These are phyloP conservation scores for Gaultheria prostrata DNA, from an alignment of 148 eudicot species.

Conservation along the genomic window DNA sequence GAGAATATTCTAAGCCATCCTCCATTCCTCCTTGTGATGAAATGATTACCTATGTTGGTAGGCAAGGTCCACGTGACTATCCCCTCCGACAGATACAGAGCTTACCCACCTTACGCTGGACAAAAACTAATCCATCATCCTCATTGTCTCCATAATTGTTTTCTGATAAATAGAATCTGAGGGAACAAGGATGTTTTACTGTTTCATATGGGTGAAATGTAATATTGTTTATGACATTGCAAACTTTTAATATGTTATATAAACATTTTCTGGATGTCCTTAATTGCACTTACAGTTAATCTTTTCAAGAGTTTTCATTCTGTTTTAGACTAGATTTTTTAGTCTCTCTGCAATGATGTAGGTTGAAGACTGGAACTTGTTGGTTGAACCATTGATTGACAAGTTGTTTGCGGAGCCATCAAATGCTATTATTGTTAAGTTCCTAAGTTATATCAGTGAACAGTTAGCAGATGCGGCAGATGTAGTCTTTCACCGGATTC, in stretches of 20 bases:
- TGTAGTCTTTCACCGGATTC: constrained; percentile 48
- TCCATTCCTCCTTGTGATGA: too few relatives aligned
- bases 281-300: not conserved
- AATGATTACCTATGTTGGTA: not conserved
- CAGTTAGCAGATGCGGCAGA: constrained; percentile 59
- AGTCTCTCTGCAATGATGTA: constrained; percentile 20
- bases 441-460: constrained; percentile 62
- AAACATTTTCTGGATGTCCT: not conserved
- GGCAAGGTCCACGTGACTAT: not conserved
- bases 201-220: not conserved
- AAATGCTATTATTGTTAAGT: constrained; percentile 65
- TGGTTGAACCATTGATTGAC: constrained; percentile 61
- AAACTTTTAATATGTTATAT: not conserved
- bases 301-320: not conserved
- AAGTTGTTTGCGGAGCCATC: constrained; percentile 79
- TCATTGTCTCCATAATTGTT: not conserved
- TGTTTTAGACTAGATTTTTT: not conserved
- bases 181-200: not conserved
- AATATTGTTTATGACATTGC: not conserved
- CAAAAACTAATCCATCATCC: too few relatives aligned
- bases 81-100: not conserved
- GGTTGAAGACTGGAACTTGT: constrained; percentile 70
- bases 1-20: too few relatives aligned
- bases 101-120: not conserved
- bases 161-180: not conserved